These are phyloP conservation scores for Fraxinus platypoda DNA, from an alignment of 305 asterid genomes.

Conservation along the genomic window DNA sequence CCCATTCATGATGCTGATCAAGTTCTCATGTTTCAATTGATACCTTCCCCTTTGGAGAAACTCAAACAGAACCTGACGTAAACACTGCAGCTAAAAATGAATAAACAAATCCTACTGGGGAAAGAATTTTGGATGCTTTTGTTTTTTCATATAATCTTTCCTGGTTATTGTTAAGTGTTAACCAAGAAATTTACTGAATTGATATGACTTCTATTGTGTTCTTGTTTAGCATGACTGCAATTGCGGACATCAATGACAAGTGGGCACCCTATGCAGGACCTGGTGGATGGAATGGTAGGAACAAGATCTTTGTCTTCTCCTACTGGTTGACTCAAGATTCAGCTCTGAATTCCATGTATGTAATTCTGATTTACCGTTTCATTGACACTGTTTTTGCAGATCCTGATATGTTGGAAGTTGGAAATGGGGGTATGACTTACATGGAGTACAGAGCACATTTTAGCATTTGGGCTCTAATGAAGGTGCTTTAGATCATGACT, in stretches of 20 bases:
- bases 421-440: constrained; percentile 92
- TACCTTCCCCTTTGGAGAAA: background rate
- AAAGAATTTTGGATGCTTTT: background rate
- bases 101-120: background rate
- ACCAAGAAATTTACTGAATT: background rate
- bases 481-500: constrained; percentile 44
- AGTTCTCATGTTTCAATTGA: background rate
- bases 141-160: background rate
- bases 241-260: constrained; percentile 89
- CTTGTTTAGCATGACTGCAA: constrained; percentile 70
- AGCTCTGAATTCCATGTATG: background rate
- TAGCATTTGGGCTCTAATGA: constrained; percentile 97
- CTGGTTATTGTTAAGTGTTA: background rate
- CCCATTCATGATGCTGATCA: background rate
- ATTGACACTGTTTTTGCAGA: constrained; percentile 44
- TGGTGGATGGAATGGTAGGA: constrained; percentile 98
- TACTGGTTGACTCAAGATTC: constrained; percentile 5
- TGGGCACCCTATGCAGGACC: constrained; percentile 99
- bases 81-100: background rate
- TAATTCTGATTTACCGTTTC: background rate
- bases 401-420: constrained; percentile 99
- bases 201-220: background rate
- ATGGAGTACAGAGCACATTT: constrained; percentile 85
- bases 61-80: background rate
- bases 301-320: constrained; percentile 15